Percentiles rank a stretch among this genome's conserved stretches.
phyloP scores from a whole-genome alignment of 371 early-diverging fungal genomes.

The Nematocida ausubeli region DNA sequence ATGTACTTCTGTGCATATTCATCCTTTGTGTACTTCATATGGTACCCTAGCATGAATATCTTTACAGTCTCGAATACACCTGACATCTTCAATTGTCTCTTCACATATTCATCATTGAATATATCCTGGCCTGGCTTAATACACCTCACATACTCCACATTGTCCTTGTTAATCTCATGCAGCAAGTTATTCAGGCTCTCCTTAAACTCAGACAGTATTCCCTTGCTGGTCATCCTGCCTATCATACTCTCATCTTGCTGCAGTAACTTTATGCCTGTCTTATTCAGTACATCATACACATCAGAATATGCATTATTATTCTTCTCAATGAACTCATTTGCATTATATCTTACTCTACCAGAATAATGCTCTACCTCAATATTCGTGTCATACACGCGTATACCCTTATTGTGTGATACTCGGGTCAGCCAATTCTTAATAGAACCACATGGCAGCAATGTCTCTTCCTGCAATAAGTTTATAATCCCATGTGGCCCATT shows the following conservation, averaged over 20 bases:
- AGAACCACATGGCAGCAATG: conserved; percentile 59
- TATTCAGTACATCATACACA: conserved; percentile 14
- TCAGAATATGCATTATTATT: conserved; percentile 76
- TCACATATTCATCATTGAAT: conserved; percentile 75
- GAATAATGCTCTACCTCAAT: conserved; percentile 88
- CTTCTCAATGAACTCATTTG: conserved; percentile 89
- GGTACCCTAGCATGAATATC: conserved; percentile 87
- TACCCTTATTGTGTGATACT: conserved; percentile 31
- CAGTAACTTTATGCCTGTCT: not conserved
- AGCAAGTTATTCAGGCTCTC: conserved; percentile 73
- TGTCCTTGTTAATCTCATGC: conserved; percentile 80
- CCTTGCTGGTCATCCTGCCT: conserved; percentile 80
- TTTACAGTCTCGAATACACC: conserved; percentile 82
- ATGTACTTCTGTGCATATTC: conserved; percentile 75
- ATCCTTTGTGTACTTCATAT: conserved; percentile 80
- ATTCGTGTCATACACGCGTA: conserved; percentile 45
- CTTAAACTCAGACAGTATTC: conserved; percentile 77
- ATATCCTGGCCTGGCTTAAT: conserved; percentile 93
- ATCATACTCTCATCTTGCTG: conserved; percentile 74
- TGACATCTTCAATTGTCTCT: conserved; percentile 47
- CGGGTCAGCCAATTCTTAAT: conserved; percentile 59
- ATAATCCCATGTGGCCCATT: conserved; percentile 66
- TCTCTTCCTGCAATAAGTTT: conserved; percentile 68
- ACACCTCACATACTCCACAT: conserved; percentile 92
- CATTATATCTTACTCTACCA: conserved; percentile 81